Evolutionary conservation across 352 stramenopile genomes (phyloP).

Genomic region (Elongisporangium prolatum): DNA sequence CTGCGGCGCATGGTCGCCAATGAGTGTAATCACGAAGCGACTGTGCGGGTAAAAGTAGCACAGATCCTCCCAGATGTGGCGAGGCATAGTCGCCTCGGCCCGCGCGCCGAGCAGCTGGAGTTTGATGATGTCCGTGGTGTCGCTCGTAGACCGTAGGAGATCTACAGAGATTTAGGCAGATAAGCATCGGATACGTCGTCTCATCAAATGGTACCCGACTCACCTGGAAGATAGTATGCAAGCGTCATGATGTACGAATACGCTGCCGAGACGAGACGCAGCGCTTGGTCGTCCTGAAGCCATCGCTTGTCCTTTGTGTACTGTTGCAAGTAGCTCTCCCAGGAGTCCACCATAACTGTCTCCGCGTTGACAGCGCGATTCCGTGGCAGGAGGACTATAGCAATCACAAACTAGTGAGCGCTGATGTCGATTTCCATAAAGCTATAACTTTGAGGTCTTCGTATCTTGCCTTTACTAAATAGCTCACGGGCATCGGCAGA

Average conservation of each 20-base stretch:
- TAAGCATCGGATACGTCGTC: not conserved
- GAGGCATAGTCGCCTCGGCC: slow-evolving; percentile 71
- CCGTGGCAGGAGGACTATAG: slow-evolving; percentile 24
- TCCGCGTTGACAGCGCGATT: slow-evolving; percentile 2
- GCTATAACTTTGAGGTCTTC: no score
- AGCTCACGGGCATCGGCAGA: slow-evolving; percentile 29
- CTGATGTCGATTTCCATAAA: not conserved
- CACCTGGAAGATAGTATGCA: slow-evolving; percentile 21
- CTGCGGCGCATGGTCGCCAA: slow-evolving; percentile 61
- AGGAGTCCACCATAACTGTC: slow-evolving; percentile 14
- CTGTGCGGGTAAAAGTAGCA: slow-evolving; percentile 27
- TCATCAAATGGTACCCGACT: not conserved
- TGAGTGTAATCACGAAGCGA: slow-evolving; percentile 41
- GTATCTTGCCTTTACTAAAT: slow-evolving; percentile 38
- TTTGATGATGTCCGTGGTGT: slow-evolving; percentile 7
- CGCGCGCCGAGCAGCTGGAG: slow-evolving; percentile 65
- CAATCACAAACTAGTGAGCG: not conserved
- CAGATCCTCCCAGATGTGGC: slow-evolving; percentile 62
- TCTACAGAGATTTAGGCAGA: slow-evolving; percentile 10
- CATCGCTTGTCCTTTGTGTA: slow-evolving; percentile 27
- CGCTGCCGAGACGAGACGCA: slow-evolving; percentile 55
- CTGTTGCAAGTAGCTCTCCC: slow-evolving; percentile 39
- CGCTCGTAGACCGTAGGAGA: slow-evolving; percentile 5
- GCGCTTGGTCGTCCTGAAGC: slow-evolving; percentile 22
- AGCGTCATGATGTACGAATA: slow-evolving; percentile 73